Conservation (phyloP, 2,329 filamentous ascomycete genomes). For the Alternaria incomplexa region DNA sequence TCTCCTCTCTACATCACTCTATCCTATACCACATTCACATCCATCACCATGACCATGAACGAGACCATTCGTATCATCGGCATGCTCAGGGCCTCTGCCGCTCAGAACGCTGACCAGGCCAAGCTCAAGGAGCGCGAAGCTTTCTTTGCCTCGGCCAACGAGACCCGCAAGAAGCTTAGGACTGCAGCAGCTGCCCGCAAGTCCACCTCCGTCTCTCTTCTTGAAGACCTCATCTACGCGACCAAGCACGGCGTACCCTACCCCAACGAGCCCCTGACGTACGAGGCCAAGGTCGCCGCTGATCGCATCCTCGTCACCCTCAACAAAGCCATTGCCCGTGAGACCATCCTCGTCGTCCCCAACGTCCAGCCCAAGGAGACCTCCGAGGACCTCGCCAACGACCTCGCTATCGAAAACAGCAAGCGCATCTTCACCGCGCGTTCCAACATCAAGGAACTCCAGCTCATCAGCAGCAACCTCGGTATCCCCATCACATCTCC, state of each 20-base stretch:
- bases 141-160: conserved; percentile 2
- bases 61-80: conserved; percentile 28
- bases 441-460: conserved; percentile 11
- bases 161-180: conserved; percentile 1
- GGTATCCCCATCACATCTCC: not conserved
- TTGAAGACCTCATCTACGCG: conserved; percentile 25
- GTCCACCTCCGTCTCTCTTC: conserved; percentile 16
- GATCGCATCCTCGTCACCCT: conserved; percentile 24
- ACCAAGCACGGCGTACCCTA: conserved; percentile 17
- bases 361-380: conserved; percentile 5
- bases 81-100: conserved; percentile 33
- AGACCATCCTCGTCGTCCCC: not conserved
- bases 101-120: conserved; percentile 25
- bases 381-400: conserved; percentile 21
- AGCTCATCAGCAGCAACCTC: conserved; percentile 1
- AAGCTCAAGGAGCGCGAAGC: conserved; percentile 17
- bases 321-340: conserved; percentile 15
- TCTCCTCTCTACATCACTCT: not conserved
- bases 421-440: conserved; percentile 27
- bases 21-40: not conserved
- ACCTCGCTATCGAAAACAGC: conserved; percentile 27
- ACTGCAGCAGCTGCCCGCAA: conserved; percentile 2
- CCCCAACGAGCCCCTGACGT: conserved; percentile 16
- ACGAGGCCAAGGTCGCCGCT: conserved; percentile 19
- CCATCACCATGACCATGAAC: conserved; percentile 22